Evolutionary conservation across 495 filamentous ascomycete species (phyloP), one percentile per base, ranked within the genome.

Genomic region (Hypoxylon subgilvum): DNA sequence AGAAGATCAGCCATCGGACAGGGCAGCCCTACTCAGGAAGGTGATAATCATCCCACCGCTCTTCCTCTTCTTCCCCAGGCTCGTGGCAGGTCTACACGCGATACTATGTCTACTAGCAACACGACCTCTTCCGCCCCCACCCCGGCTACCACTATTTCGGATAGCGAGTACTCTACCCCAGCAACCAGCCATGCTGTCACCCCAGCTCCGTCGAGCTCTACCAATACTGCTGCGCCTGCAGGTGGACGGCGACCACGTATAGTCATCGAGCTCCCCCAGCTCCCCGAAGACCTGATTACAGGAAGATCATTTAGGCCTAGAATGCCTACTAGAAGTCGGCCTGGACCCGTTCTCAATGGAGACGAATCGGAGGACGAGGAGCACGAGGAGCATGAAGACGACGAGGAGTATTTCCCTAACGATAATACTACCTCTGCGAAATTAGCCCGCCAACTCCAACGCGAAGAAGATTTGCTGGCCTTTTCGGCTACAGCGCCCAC

Each of bases 171-270:
- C 62, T 85, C 84, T 34, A 96, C 91, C 3, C 90, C 90, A 6
- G 86, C 84, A 16, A 96, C 91, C 9, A 94, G 89, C 67, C 79
- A 83, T 54, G 74, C 77, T 21, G 80, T 78, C 3, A 88, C 88
- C 6, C 84, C 88, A 0, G 72, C 68, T 2, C 73, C 74, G 1
- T 58, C 57, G 6, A 7, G 56, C 3, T 41, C 60, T 4, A 10
- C 61, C 1, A 58, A 66, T 1, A 16, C 64, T 17, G 28, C 54
- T 35, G 30, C 49, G 38, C 16, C 65, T 5, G 10, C 49, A 9
- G 13, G 19, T 52, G 43, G 14, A 23, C 17, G 12, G 28, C 52
- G 13, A 47, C 30, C 30, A n/a, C 32, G 14, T 14, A n/a, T 43
- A 44, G 55, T 43, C 4, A 18, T 68, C n/a, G 60, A 69, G 4